phyloP scores from a whole-genome alignment of 306 rosid genomes.

The Hippophae rhamnoides region DNA sequence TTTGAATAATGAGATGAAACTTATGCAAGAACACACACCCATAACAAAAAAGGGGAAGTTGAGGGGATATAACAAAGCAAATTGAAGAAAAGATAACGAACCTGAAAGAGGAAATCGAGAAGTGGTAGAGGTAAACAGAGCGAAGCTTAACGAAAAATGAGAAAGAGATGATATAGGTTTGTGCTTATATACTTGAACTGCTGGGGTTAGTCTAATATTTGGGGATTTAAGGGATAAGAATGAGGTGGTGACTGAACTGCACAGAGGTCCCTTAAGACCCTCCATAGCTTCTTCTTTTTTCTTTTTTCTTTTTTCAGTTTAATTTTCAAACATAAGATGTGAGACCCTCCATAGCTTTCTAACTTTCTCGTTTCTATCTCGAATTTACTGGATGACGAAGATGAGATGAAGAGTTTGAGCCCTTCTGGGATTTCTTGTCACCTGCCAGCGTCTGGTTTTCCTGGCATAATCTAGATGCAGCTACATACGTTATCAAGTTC shows the following conservation, averaged over 20 bases:
- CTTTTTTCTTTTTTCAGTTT: neutral
- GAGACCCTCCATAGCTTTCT: neutral
- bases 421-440: too few species aligned
- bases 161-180: slow-evolving; percentile 6
- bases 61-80: neutral
- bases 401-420: neutral
- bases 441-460: too few species aligned
- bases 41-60: neutral
- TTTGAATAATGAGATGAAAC: too few species aligned
- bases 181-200: slow-evolving; percentile 17
- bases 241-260: slow-evolving; percentile 13
- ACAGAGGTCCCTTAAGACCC: slow-evolving; percentile 33
- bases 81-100: slow-evolving; percentile 9
- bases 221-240: slow-evolving; percentile 15
- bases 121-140: slow-evolving; percentile 19
- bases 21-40: neutral
- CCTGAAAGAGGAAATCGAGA: slow-evolving; percentile 28
- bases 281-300: slow-evolving; percentile 31
- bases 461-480: too few species aligned
- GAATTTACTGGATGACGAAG: neutral
- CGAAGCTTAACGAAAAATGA: slow-evolving; percentile 11
- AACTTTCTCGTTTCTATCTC: neutral
- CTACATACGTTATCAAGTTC: too few species aligned
- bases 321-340: neutral
- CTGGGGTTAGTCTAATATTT: slow-evolving; percentile 9